phyloP scores from a whole-genome alignment of 306 rosid species.

The Citrullus amarus region DNA sequence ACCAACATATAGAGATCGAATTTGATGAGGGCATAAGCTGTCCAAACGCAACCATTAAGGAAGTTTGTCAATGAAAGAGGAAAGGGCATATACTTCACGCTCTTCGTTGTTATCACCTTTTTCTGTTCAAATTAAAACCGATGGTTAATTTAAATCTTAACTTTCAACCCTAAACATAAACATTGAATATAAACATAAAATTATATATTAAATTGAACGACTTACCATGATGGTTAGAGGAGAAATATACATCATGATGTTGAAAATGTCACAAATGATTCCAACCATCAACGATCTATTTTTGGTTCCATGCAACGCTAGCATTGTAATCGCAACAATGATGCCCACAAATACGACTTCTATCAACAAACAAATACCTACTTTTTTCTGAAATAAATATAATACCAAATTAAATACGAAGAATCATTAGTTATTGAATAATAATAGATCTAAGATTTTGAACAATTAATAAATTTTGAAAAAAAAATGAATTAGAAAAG shows the following conservation, averaged over 20 bases:
- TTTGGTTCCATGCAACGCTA: slow-evolving; percentile 21
- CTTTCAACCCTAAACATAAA: neutral
- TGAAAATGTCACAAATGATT: slow-evolving; percentile 48
- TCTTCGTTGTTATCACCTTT: slow-evolving; percentile 46
- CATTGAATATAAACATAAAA: too few relatives aligned
- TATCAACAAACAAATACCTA: neutral
- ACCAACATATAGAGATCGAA: slow-evolving; percentile 52
- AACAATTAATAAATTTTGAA: neutral
- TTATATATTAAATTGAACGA: too few relatives aligned
- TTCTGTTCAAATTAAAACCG: neutral
- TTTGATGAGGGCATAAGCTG: slow-evolving; percentile 57
- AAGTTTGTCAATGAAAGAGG: slow-evolving; percentile 53
- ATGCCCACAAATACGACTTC: slow-evolving; percentile 27
- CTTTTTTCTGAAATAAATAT: slow-evolving; percentile 29
- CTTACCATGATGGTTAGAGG: neutral
- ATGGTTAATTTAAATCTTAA: neutral
- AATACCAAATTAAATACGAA: too few relatives aligned
- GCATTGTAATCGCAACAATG: slow-evolving; percentile 23
- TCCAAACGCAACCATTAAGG: slow-evolving; percentile 55
- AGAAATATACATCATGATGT: slow-evolving; percentile 35
- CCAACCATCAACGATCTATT: slow-evolving; percentile 57
- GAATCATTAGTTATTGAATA: too few relatives aligned
- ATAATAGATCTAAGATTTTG: too few relatives aligned
- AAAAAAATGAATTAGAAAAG: too few relatives aligned
- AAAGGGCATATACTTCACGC: slow-evolving; percentile 70